Evolutionary conservation across 2,329 filamentous ascomycete species (phyloP), one percentile per base, ranked within the genome.

Genomic region (Claviceps monticola): DNA sequence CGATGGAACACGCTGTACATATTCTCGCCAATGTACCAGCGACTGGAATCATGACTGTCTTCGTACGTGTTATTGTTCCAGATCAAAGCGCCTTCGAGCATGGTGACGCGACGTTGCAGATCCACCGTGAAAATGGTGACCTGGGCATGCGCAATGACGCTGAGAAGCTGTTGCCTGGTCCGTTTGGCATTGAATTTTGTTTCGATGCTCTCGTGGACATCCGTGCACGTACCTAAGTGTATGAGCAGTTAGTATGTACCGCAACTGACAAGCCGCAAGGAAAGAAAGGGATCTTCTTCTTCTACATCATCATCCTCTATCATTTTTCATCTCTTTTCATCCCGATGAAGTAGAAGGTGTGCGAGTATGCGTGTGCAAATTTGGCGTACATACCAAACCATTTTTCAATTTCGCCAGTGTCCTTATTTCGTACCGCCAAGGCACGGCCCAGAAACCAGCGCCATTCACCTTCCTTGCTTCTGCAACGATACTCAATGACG

Each of bases 391-490:
- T 61, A 69, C 84, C 86, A 59, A 86, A 88, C 86, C 86, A 90
- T 61, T 86, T 88, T 53, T 86, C 73, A 48, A 90, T 87, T 47
- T 75, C 70, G 2, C 83, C 84, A 0, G 78, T 78, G 45, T 82
- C 75, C 55, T 75, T 76, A 54, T 87, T 80, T 41, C 74, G 74
- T 59, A 88, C 73, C 0, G 86, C 84, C 14, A 85, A 64, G 1
- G 85, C 86, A 44, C 84, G 75, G 11, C 82, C 85, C 2, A 91
- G 70, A 73, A 89, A 88, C 86, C 86, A 91, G 50, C 84, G 74
- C 79, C 81, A 90, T 52, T 83, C 75, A 1, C 86, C 86, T 36
- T 83, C 75, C 48, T 76, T 76, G 53, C 75, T 80, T 49, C 70
- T 75, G 55, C 82, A 86, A 41, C 86, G 77, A 57, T 88, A 89